Conservation (phyloP, 805 yeast species). For the Candida boleticola region DNA sequence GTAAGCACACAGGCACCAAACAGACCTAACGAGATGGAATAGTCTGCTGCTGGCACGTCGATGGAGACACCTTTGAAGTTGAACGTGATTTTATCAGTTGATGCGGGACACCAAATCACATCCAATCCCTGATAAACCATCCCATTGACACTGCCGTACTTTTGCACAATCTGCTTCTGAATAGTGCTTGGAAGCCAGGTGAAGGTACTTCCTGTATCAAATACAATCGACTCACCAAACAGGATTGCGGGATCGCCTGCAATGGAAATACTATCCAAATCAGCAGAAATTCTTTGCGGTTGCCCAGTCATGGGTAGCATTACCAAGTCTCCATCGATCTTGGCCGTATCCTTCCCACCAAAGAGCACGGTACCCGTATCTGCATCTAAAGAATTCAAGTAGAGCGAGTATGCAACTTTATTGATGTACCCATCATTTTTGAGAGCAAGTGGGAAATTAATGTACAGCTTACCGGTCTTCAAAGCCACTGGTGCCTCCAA, state of each 20-base stretch:
- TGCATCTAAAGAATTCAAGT: conserved; percentile 31
- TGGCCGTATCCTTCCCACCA: conserved; percentile 45
- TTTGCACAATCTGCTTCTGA: not conserved
- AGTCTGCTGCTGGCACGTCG: conserved; percentile 12
- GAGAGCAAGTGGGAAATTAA: conserved; percentile 38
- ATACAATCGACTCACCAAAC: conserved; percentile 13
- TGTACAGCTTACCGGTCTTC: conserved; percentile 23
- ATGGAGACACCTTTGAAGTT: conserved; percentile 17
- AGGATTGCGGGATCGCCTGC: not conserved
- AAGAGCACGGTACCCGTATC: conserved; percentile 35
- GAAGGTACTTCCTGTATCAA: conserved; percentile 61
- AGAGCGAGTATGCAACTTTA: conserved; percentile 45
- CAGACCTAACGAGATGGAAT: not conserved
- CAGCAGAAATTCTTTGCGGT: not conserved
- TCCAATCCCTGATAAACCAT: conserved; percentile 23
- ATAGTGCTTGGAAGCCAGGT: conserved; percentile 39
- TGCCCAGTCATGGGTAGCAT: conserved; percentile 25
- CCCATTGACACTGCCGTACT: conserved; percentile 32
- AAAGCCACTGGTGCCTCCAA: conserved; percentile 4
- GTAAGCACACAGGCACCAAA: not conserved
- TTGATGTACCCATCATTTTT: conserved; percentile 39
- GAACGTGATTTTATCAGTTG: conserved; percentile 3
- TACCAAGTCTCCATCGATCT: conserved; percentile 34
- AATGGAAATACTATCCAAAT: not conserved
- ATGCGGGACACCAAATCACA: not conserved